phyloP scores from a whole-genome alignment of 768 basidiomycete species.

The Lentinula aciculospora region DNA sequence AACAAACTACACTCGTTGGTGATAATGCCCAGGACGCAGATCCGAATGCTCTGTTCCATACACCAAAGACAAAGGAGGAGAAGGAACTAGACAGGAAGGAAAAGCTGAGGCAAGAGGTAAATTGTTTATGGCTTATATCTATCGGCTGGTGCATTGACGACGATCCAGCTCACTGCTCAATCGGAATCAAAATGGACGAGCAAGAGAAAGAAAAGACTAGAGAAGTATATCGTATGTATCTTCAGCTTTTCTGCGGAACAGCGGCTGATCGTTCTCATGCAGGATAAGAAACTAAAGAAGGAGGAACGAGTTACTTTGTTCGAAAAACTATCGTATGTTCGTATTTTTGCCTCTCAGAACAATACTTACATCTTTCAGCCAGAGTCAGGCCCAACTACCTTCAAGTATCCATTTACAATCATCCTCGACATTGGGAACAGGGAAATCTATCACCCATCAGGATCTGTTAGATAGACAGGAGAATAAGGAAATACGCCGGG shows the following conservation, averaged over 20 bases:
- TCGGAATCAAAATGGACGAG: slow-evolving; percentile 68
- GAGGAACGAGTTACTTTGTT: slow-evolving; percentile 77
- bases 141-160: too few species aligned
- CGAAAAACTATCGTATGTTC: slow-evolving; percentile 73
- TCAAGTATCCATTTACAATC: slow-evolving; percentile 61
- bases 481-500: slow-evolving; percentile 50
- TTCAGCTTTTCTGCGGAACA: not conserved
- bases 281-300: slow-evolving; percentile 92
- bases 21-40: slow-evolving; percentile 28
- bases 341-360: not conserved
- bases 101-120: slow-evolving; percentile 50
- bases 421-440: slow-evolving; percentile 81
- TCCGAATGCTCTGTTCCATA: slow-evolving; percentile 54
- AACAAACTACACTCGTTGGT: slow-evolving; percentile 16
- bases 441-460: slow-evolving; percentile 53
- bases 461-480: slow-evolving; percentile 55
- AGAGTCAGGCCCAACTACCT: slow-evolving; percentile 67
- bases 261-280: slow-evolving; percentile 7
- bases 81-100: slow-evolving; percentile 57
- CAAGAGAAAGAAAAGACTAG: slow-evolving; percentile 86
- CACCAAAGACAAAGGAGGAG: slow-evolving; percentile 53
- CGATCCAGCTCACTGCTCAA: slow-evolving; percentile 37
- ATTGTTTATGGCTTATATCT: not conserved
- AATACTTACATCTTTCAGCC: slow-evolving; percentile 38
- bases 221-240: slow-evolving; percentile 80